These are phyloP conservation scores for Alternaria metachromatica DNA, from an alignment of 2,329 filamentous ascomycete species.

Conservation along the genomic window DNA sequence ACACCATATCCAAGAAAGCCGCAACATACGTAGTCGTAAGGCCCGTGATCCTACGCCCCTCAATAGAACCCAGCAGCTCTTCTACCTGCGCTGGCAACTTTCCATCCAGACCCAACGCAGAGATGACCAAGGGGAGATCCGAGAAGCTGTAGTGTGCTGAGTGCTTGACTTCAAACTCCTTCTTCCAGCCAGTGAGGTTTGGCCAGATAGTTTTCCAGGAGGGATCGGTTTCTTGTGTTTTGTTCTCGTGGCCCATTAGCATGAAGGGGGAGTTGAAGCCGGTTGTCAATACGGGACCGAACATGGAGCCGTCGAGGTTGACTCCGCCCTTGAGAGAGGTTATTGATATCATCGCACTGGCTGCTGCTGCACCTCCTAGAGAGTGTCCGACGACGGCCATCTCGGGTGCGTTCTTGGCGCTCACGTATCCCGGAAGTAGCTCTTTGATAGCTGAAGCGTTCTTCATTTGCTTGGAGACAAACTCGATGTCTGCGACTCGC, in stretches of 20 bases:
- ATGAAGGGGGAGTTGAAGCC: constrained; percentile 29
- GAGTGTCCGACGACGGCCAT: constrained; percentile 45
- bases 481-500: constrained; percentile 32
- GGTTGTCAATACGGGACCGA: constrained; percentile 21
- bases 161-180: constrained; percentile 32
- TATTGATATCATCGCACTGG: constrained; percentile 18
- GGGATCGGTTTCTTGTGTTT: constrained; percentile 36
- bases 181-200: constrained; percentile 33
- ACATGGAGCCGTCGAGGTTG: constrained; percentile 48
- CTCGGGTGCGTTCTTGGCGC: not conserved
- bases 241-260: constrained; percentile 37
- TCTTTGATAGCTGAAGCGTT: constrained; percentile 15
- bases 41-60: constrained; percentile 28
- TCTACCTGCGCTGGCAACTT: constrained; percentile 22
- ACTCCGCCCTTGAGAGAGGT: constrained; percentile 34
- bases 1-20: constrained; percentile 28
- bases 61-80: constrained; percentile 28
- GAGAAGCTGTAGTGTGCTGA: constrained; percentile 39
- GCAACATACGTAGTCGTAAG: constrained; percentile 27
- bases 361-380: constrained; percentile 44
- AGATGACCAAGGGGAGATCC: constrained; percentile 27
- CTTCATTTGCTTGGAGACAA: constrained; percentile 26
- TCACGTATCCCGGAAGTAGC: not conserved
- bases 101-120: constrained; percentile 23
- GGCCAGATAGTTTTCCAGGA: constrained; percentile 36